Evolutionary conservation across 208 protist genomes (phyloP), one percentile per base, ranked within the genome.

Genomic region (Trypanosoma lewisi): DNA sequence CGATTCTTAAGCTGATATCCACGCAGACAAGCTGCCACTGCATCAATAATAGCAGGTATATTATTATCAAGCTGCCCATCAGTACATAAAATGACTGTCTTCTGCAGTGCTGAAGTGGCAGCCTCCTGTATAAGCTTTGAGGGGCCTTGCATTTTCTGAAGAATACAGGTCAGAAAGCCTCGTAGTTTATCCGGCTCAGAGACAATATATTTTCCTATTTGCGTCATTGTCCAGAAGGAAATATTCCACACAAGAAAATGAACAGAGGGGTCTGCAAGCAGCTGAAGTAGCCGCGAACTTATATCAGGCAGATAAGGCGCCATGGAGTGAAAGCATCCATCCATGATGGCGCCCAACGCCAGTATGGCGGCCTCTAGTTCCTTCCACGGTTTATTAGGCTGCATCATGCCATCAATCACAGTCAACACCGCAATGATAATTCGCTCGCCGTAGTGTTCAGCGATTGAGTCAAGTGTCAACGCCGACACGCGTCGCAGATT

Each of bases 221-320:
- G 85, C 11, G 84, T 88, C 49, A 89, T 70, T 0, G 91, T 87
- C 94, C 96, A 98, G 27, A 96, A 87, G 0, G 89, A 85, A 49
- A 97, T 98, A 55, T 52, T 82, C 19, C 89, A 80, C 0, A 98
- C 89, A 14, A 98, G 78, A 57, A 95, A 94, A 61, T 96, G 89
- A 23, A 83, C 83, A 42, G 77, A 65, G 17, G 63, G 30, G 30
- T 83, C 68, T 50, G 82, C 64, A n/a, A 97, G 78, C 27, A 93
- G 56, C 53, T 84, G 49, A 33, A 97, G 65, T 28, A 98, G 64
- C 34, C 81, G 85, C 23, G 71, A 58, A 56, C 82, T 81, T 30
- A 98, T 86, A 30, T 70, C 67, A 1, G 82, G 77, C 31, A 97
- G 73, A 67, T 92, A 90, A n/a, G 83, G 82, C 8, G 42, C 55